phyloP scores from a whole-genome alignment of 305 asterid species.

The Striga hermonthica region DNA sequence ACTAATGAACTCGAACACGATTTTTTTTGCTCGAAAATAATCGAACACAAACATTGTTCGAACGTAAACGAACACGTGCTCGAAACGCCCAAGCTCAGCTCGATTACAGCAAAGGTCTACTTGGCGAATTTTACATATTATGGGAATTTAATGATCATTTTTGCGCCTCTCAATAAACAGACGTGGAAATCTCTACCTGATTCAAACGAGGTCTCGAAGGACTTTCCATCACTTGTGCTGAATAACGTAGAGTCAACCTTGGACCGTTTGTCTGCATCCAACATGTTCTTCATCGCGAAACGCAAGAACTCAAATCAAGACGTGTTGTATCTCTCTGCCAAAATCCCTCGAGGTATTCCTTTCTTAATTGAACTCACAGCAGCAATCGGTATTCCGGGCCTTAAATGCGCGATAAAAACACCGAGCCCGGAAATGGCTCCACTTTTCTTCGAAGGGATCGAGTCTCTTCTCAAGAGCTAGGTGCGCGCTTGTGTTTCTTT shows the following conservation, averaged over 20 bases:
- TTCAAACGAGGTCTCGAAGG: conserved; percentile 75
- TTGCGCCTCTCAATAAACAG: conserved; percentile 39
- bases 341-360: conserved; percentile 78
- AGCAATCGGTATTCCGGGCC: conserved; percentile 72
- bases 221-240: conserved; percentile 54
- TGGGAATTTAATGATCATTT: conserved; percentile 24
- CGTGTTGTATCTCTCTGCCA: conserved; percentile 88
- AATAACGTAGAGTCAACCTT: conserved; percentile 65
- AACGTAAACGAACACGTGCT: no score
- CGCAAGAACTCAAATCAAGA: conserved; percentile 89
- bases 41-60: no score
- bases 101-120: no score
- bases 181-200: conserved; percentile 99
- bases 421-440: conserved; percentile 89
- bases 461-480: conserved; percentile 58
- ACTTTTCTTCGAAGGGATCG: conserved; percentile 81
- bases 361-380: conserved; percentile 89
- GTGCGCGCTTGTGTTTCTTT: conserved; percentile 11
- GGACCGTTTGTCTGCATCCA: conserved; percentile 68
- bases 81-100: no score
- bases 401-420: conserved; percentile 87
- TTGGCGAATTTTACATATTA: neutral
- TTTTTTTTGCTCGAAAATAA: no score
- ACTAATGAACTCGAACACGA: no score
- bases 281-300: conserved; percentile 92